A percentile compares a stretch with the other conserved stretches of the same genome.
phyloP scores from a whole-genome alignment of 2,329 filamentous ascomycete genomes.

The Xylariaceae sp. region DNA sequence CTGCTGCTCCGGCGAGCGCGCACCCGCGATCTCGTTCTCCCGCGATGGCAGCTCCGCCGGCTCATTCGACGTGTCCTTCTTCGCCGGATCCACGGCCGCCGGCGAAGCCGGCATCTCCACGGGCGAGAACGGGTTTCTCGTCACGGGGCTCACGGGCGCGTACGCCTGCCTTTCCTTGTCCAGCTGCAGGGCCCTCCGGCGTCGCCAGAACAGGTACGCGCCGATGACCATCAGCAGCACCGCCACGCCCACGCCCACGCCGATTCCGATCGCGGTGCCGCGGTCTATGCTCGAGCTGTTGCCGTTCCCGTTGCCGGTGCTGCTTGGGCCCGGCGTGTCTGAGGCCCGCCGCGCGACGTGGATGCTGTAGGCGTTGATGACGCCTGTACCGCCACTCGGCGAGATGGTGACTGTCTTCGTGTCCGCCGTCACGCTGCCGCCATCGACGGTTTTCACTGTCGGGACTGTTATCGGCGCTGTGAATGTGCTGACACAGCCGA shows the following conservation, averaged over 20 bases:
- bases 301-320: neutral
- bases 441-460: constrained; percentile 1
- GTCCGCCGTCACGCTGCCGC: neutral
- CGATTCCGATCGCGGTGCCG: constrained; percentile 5
- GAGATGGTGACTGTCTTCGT: neutral
- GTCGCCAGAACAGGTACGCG: constrained; percentile 6
- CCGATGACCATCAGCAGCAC: constrained; percentile 4
- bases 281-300: neutral
- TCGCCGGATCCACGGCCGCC: neutral
- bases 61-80: neutral
- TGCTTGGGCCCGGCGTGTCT: neutral
- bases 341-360: constrained; percentile 2
- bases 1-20: neutral
- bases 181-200: neutral
- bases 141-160: neutral
- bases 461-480: neutral
- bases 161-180: neutral
- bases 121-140: neutral
- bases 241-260: constrained; percentile 6
- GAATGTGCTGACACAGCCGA: constrained; percentile 4
- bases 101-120: neutral
- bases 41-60: neutral
- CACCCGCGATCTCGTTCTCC: neutral
- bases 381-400: constrained; percentile 3
- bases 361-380: constrained; percentile 6